Percentiles rank a stretch among this genome's conserved stretches.
These are phyloP conservation scores for Collybia mongolica DNA, from an alignment of 768 basidiomycete species.

Conservation along the genomic window DNA sequence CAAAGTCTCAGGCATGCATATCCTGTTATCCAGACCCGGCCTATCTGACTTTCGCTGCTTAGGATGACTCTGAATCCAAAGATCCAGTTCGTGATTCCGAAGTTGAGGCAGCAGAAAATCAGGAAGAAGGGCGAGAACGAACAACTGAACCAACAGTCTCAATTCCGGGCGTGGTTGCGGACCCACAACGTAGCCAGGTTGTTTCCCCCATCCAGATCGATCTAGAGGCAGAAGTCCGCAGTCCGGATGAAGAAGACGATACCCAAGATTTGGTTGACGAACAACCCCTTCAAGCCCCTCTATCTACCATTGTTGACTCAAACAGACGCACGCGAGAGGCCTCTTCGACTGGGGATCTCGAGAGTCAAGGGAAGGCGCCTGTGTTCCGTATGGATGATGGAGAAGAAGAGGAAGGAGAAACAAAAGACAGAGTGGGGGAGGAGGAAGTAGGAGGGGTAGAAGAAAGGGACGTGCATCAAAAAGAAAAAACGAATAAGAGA, in stretches of 20 bases:
- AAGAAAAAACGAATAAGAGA: constrained; percentile 9
- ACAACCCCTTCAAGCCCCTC: neutral
- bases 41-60: neutral
- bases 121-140: too few relatives aligned
- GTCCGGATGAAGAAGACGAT: neutral
- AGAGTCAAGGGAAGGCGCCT: too few relatives aligned
- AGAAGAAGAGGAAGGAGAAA: constrained; percentile 10
- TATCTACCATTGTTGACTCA: neutral
- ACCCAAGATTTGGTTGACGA: neutral
- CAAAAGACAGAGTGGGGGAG: constrained; percentile 9
- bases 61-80: neutral
- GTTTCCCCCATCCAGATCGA: neutral
- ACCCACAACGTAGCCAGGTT: too few relatives aligned
- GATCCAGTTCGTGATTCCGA: neutral
- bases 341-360: neutral
- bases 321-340: too few relatives aligned
- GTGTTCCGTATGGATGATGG: neutral
- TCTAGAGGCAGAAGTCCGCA: neutral
- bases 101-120: neutral
- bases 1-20: constrained; percentile 19
- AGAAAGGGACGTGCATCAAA: neutral
- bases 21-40: neutral
- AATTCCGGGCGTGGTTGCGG: too few relatives aligned
- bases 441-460: constrained; percentile 20
- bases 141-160: too few relatives aligned